Evolutionary conservation across 2,329 filamentous ascomycete species (phyloP).

Genomic region (Monosporascus sp.): DNA sequence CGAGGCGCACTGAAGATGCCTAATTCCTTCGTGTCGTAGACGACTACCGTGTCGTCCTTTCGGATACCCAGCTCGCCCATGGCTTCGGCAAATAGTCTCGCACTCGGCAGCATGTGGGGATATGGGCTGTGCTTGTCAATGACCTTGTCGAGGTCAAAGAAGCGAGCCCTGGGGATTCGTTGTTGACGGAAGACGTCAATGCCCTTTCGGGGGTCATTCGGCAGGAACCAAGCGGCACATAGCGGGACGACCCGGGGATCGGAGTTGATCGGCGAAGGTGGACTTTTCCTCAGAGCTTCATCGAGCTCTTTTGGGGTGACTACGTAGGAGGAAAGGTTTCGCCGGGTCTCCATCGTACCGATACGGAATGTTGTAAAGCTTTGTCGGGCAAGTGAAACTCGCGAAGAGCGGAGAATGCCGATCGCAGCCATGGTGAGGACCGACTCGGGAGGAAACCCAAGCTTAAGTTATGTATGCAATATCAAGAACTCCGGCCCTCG

Average conservation of each 20-base stretch:
- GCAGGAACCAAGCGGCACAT: constrained; percentile 93
- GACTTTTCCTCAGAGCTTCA: constrained; percentile 76
- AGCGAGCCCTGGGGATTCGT: constrained; percentile 83
- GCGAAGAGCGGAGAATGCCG: constrained; percentile 36
- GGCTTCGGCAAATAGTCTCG: constrained; percentile 74
- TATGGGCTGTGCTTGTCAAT: constrained; percentile 85
- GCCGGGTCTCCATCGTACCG: constrained; percentile 34
- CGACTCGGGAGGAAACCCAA: constrained; percentile 6
- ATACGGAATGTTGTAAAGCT: constrained; percentile 27
- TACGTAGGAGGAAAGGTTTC: constrained; percentile 72
- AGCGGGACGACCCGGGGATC: constrained; percentile 81
- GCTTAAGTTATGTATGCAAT: constrained; percentile 8
- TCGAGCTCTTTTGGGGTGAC: constrained; percentile 79
- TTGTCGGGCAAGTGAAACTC: constrained; percentile 34
- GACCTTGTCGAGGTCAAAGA: constrained; percentile 93
- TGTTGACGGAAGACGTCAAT: constrained; percentile 74
- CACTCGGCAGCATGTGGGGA: constrained; percentile 89
- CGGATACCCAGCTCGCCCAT: constrained; percentile 87
- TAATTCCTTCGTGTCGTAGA: constrained; percentile 87
- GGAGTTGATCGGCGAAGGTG: constrained; percentile 72
- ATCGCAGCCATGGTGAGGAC: constrained; percentile 36
- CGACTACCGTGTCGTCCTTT: constrained; percentile 82
- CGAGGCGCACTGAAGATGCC: constrained; percentile 93
- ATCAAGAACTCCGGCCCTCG: constrained; percentile 13
- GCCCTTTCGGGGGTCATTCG: constrained; percentile 81